Evolutionary conservation across 495 filamentous ascomycete genomes (phyloP).

Genomic region (Hypoxylon fuscum): DNA sequence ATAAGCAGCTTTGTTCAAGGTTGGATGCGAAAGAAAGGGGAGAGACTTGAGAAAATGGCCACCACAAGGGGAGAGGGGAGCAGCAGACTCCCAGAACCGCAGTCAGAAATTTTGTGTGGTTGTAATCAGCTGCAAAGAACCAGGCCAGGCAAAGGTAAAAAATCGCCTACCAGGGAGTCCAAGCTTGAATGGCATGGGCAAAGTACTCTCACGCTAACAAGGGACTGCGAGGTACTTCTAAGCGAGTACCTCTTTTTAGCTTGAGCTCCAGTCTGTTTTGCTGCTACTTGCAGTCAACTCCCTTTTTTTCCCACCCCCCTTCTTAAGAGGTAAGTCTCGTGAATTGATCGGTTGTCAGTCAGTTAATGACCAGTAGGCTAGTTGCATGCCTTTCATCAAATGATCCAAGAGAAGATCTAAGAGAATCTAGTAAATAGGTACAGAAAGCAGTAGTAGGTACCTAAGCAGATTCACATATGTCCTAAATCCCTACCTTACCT

Average conservation of each 20-base stretch:
- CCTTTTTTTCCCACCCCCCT: neutral
- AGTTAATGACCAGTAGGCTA: neutral
- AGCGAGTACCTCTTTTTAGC: slow-evolving; percentile 8
- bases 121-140: slow-evolving; percentile 47
- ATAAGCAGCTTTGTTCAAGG: slow-evolving; percentile 1
- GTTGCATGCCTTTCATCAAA: neutral
- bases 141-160: slow-evolving; percentile 41
- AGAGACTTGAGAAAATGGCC: slow-evolving; percentile 32
- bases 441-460: slow-evolving; percentile 9
- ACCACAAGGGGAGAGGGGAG: slow-evolving; percentile 32
- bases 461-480: too few species aligned
- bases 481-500: too few species aligned
- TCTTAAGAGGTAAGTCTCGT: neutral
- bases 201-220: slow-evolving; percentile 40
- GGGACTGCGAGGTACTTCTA: slow-evolving; percentile 37
- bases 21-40: slow-evolving; percentile 36
- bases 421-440: slow-evolving; percentile 10
- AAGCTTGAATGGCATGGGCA: slow-evolving; percentile 26
- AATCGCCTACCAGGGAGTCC: slow-evolving; percentile 26
- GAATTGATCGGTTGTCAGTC: neutral
- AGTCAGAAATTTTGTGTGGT: slow-evolving; percentile 40
- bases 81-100: slow-evolving; percentile 42
- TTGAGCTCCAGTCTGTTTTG: neutral
- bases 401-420: neutral
- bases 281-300: neutral